Percentiles rank a stretch among this genome's conserved stretches.
Evolutionary conservation across 1,139 yeast species (phyloP).

Genomic region (Kodamaea ohmeri): DNA sequence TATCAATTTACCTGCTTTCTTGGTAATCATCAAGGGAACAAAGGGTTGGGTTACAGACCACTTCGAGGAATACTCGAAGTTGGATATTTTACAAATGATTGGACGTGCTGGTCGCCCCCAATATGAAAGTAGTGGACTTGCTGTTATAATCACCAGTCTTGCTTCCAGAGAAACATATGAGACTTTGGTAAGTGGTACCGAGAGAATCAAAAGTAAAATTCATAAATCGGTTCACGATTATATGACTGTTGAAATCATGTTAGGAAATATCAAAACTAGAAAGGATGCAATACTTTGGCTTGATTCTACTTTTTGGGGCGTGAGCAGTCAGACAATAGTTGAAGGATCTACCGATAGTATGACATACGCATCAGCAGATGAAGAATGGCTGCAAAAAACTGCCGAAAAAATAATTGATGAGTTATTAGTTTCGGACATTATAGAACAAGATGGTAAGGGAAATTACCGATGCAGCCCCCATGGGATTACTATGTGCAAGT

Average conservation of each 20-base stretch:
- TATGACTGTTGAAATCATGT: slow-evolving; percentile 48
- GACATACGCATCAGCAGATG: slow-evolving; percentile 9
- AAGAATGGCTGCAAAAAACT: slow-evolving; percentile 26
- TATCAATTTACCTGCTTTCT: slow-evolving; percentile 59
- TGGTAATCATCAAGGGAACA: slow-evolving; percentile 59
- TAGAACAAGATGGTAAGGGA: slow-evolving; percentile 13
- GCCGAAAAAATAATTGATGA: slow-evolving; percentile 28
- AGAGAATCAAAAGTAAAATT: slow-evolving; percentile 48
- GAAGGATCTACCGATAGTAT: neutral
- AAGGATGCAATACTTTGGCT: slow-evolving; percentile 50
- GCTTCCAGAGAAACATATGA: slow-evolving; percentile 36
- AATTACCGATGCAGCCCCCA: slow-evolving; percentile 29
- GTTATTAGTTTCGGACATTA: slow-evolving; percentile 27
- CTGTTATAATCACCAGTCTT: slow-evolving; percentile 50
- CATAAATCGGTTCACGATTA: slow-evolving; percentile 45
- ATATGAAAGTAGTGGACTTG: slow-evolving; percentile 49
- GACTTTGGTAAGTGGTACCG: slow-evolving; percentile 34
- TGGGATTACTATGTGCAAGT: slow-evolving; percentile 47
- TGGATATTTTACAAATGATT: slow-evolving; percentile 59
- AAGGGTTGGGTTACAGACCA: slow-evolving; percentile 46
- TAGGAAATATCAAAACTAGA: slow-evolving; percentile 27
- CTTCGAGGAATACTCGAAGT: slow-evolving; percentile 52
- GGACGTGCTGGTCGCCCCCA: slow-evolving; percentile 62
- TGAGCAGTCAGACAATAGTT: neutral
- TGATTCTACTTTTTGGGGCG: slow-evolving; percentile 40